Conservation (phyloP, 2,329 filamentous ascomycete genomes). For the Penicillium palitans region DNA sequence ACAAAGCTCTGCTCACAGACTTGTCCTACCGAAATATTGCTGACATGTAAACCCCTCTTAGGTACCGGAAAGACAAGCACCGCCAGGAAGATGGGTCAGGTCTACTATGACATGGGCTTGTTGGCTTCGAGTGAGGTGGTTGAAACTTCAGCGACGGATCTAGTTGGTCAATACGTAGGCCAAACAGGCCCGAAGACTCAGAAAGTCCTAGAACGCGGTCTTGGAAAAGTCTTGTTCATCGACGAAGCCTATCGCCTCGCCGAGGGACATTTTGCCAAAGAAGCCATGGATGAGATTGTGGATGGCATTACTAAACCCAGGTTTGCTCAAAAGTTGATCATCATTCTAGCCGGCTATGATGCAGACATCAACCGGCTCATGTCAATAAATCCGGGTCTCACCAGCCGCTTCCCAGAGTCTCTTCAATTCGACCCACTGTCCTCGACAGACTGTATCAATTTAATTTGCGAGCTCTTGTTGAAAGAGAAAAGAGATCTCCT, state of each 20-base stretch:
- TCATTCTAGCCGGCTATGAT: constrained; percentile 70
- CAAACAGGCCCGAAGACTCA: constrained; percentile 69
- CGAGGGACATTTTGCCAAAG: constrained; percentile 58
- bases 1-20: not conserved
- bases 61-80: constrained; percentile 73
- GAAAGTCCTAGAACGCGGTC: constrained; percentile 58
- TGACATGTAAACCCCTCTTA: constrained; percentile 19
- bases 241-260: constrained; percentile 70
- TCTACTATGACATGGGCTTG: constrained; percentile 74
- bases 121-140: constrained; percentile 60
- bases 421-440: constrained; percentile 56
- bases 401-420: constrained; percentile 64
- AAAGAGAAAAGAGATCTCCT: constrained; percentile 3
- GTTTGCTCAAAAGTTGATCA: constrained; percentile 61
- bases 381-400: constrained; percentile 61
- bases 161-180: constrained; percentile 68
- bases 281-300: constrained; percentile 55
- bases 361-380: constrained; percentile 65
- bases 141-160: constrained; percentile 66
- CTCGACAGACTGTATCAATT: constrained; percentile 46
- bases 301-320: constrained; percentile 57
- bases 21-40: not conserved
- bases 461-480: constrained; percentile 44
- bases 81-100: constrained; percentile 70
- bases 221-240: constrained; percentile 69